Evolutionary conservation across 2,329 filamentous ascomycete species (phyloP), one percentile per base, ranked within the genome.

Genomic region (Aureobasidium sp.): DNA sequence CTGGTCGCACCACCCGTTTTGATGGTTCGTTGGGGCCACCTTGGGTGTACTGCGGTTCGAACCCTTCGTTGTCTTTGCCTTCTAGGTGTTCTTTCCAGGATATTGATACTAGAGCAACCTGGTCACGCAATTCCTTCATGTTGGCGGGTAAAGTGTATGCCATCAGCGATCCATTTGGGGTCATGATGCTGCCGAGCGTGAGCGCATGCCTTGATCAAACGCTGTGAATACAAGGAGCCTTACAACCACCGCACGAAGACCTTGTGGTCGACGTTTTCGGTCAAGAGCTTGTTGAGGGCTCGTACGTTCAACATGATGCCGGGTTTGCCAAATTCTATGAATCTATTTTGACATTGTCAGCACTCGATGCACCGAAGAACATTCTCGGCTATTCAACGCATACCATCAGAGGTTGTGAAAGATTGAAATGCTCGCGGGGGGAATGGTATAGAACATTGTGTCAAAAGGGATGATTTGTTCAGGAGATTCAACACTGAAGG

Each of bases 111-210:
- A 79, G 67, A 7, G 78, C 76, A 23, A 76, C 77, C 65, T 79
- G 76, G 60, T 78, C 77, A 42, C 78, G 75, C 33, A 80, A 70
- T 62, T 77, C 74, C 62, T 75, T 75, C 66, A 78, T 77, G 63
- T 79, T 73, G n/a, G 74, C 71, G 13, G 77, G 77, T 23, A 74
- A 74, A 19, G 74, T 78, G 66, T 79, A 78, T 45, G 78, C 77
- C 54, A 80, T 70, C 21, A 80, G 67, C 2, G 77, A 79, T 63
- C 77, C 78, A 65, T 79, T 79, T 23, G 76, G 76, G 31, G 78
- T 79, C 74, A 79, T 80, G 59, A 79, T 68, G 63, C 75, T 77
- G 57, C 19, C 35, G 6, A 25, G 19, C 21, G 19, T 57, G n/a
- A 57, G 53, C 21, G 33, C 29, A 27, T 21, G 37, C 27, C 23